Base-by-base conservation (phyloP, 805 yeast genomes). In the Candida peoriensis region DNA sequence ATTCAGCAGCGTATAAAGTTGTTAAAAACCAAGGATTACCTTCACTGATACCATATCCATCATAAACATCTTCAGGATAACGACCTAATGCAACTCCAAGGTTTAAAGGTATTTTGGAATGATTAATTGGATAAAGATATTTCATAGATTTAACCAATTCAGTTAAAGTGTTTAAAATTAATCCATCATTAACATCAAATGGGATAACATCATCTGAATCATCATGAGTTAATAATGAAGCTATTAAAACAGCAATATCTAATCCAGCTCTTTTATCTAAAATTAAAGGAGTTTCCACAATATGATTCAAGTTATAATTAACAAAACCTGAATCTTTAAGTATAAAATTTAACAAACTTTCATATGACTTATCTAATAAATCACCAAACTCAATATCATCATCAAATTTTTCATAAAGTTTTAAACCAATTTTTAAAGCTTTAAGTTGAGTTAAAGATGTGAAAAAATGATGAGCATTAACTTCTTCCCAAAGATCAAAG, bases 401-500 rank as follows among this genome's bases (percentile, higher is more conserved):
- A 17, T 55, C 52, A 28, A 57, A 45, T n/a, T 55, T 35, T 9
- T 54, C 27, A 17, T 70, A 65, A 25, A 70, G 43, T 19, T 44
- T 33, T 11, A 76, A 53, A 1, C 88, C 95, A 39, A 73, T 60
- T 28, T 67, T 60, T 15, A 89, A 47, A 1, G 95, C 83, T 41
- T 78, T 73, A 41, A 83, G 64, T 57, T 88, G 96, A 4, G 79
- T 75, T 48, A 84, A 57, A 11, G 81, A 64, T 2, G 95, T 89
- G 59, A 86, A 90, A 42, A 87, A 78, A 57, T 89, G 97, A 32
- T 64, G 50, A 0, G 89, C 76, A 39, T 76, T 54, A 32, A 83
- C 66, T 58, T 89, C 97, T 61, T 89, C 97, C 97, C 97, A 89
- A 27, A 89, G 64, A 60, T 89, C 97, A 61, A 84, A 90, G n/a